Base-by-base conservation (phyloP, 345 rosid genomes). In the Bruguiera parviflora region DNA sequence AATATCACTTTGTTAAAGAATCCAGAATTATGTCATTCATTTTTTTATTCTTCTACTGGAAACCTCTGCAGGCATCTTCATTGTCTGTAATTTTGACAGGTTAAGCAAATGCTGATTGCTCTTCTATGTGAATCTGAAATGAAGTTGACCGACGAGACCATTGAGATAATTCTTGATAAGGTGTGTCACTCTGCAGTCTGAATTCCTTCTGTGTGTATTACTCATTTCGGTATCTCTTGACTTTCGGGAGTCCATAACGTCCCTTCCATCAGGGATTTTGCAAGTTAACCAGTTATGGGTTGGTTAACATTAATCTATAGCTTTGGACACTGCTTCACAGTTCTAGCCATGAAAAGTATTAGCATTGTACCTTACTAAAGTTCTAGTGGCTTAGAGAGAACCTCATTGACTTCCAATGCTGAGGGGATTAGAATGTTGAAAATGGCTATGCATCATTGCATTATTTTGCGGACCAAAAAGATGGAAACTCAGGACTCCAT, bases 81-180 rank as follows among this genome's bases (percentile, higher is more conserved):
- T 75, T 24, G 25, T 76, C 55, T 73, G 62, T 80, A 35, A 70
- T 77, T 77, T 79, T 77, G 80, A 75, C 91, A 94, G 97, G 98
- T 96, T 21, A 96, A 92, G 79, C 97, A 92, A 79, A 96, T 96
- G 99, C 65, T 96, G 78, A 90, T 96, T 80, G 99, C 97, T 21
- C 97, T 96, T 71, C 89, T 96, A 39, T 83, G 97, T 51, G 98
- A 96, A 82, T 92, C 99, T 28, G 95, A 90, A 81, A 87, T 96
- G 95, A 92, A 90, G 81, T 65, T 96, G 83, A 91, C 97, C 33
- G 99, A 96, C 78, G 99, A 96, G 75, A 92, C 98, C 43, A 86
- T 96, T 67, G 98, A 96, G 85, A 81, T 82, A 31, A 96, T 96
- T 76, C 91, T 96, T 15, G 99, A 96, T 74, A 90, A 96, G 94